A percentile compares a stretch with the other conserved stretches of the same genome.
Conservation (phyloP, 139 green algal genomes). For the Volvox reticuliferus region DNA sequence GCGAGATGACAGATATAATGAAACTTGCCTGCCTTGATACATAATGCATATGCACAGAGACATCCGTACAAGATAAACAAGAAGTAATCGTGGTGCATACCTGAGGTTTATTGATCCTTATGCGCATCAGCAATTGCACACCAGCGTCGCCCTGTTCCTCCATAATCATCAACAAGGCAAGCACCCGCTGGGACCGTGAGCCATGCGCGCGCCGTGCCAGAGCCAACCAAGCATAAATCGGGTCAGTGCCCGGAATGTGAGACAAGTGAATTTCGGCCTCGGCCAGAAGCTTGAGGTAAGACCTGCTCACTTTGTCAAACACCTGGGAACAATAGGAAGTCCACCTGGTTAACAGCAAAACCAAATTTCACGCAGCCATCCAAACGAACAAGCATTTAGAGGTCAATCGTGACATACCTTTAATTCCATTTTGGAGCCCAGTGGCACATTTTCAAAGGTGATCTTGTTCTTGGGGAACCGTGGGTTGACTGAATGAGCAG, state of each 20-base stretch:
- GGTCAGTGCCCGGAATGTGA: conserved; percentile 59
- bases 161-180: conserved; percentile 20
- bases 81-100: conserved; percentile 17
- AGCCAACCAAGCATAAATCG: conserved; percentile 85
- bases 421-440: conserved; percentile 53
- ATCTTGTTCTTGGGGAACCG: conserved; percentile 51
- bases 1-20: background rate
- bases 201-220: background rate
- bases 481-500: conserved; percentile 37
- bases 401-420: conserved; percentile 20
- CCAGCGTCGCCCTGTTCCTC: conserved; percentile 22
- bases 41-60: too few relatives aligned
- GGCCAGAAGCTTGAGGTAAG: conserved; percentile 19
- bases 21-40: too few relatives aligned
- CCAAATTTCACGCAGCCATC: background rate
- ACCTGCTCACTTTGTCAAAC: conserved; percentile 28
- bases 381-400: too few relatives aligned
- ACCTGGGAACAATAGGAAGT: conserved; percentile 12
- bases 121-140: conserved; percentile 75
- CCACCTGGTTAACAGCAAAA: background rate
- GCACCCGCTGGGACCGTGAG: conserved; percentile 20
- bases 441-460: conserved; percentile 58
- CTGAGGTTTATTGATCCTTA: conserved; percentile 71
- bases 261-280: conserved; percentile 52
- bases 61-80: background rate